Conservation (phyloP, 306 rosid species). For the Crotalaria pallida region DNA sequence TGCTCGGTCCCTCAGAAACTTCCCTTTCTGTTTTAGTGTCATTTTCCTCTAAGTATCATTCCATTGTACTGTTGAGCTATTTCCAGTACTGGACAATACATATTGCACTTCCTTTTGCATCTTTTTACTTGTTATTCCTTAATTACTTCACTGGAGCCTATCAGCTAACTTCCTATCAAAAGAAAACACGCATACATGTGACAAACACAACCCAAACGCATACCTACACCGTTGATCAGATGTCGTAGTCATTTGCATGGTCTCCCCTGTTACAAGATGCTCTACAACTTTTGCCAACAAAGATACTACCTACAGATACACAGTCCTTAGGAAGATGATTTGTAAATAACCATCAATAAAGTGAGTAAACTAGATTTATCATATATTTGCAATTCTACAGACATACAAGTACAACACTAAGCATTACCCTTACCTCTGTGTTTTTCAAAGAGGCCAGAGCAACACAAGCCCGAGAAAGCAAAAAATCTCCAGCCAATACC, state of each 20-base stretch:
- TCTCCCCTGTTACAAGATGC: conserved; percentile 95
- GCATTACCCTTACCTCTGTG: conserved; percentile 60
- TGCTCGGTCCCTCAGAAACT: too few species aligned
- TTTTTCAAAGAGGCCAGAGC: conserved; percentile 83
- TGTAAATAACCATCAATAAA: conserved; percentile 6
- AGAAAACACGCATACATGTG: conserved; percentile 11
- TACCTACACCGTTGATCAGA: conserved; percentile 89
- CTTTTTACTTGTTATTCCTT: too few species aligned
- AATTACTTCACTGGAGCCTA: too few species aligned
- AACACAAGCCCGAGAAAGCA: conserved; percentile 97
- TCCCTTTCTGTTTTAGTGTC: too few species aligned
- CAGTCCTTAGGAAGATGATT: conserved; percentile 14
- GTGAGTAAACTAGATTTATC: conserved; percentile 1
- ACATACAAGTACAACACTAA: background rate
- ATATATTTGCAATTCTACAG: background rate
- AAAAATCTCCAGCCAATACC: conserved; percentile 93
- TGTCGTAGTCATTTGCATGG: conserved; percentile 89
- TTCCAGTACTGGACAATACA: too few species aligned
- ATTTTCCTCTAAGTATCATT: too few species aligned
- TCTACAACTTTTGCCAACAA: conserved; percentile 74
- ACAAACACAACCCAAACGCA: conserved; percentile 26
- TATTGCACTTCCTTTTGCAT: too few species aligned
- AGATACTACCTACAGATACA: conserved; percentile 67
- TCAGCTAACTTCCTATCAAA: background rate
- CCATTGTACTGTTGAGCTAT: too few species aligned